phyloP scores from a whole-genome alignment of 2,329 filamentous ascomycete genomes.

The Cylindrodendrum hubeiense region DNA sequence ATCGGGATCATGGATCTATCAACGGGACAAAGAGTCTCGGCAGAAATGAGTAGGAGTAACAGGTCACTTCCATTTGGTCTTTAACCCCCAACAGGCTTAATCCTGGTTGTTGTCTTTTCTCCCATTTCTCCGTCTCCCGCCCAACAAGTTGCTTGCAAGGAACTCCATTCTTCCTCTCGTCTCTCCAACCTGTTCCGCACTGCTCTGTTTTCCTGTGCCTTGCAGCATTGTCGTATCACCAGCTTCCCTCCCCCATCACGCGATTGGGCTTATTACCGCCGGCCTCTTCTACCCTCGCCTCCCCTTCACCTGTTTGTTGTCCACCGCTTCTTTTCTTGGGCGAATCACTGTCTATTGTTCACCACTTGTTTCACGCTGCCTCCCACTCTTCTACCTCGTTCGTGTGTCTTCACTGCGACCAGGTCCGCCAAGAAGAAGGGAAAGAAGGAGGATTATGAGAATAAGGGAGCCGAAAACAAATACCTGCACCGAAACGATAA shows the following conservation, averaged over 20 bases:
- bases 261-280: neutral
- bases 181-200: neutral
- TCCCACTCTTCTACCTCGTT: neutral
- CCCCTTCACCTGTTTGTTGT: neutral
- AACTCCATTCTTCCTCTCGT: neutral
- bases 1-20: slow-evolving; percentile 13
- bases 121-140: slow-evolving; percentile 15
- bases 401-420: neutral
- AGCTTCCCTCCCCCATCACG: slow-evolving; percentile 4
- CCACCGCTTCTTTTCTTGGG: slow-evolving; percentile 8
- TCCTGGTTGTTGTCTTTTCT: slow-evolving; percentile 11
- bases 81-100: slow-evolving; percentile 1
- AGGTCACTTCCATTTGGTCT: slow-evolving; percentile 3
- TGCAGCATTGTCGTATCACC: neutral
- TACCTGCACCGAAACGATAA: neutral
- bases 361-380: slow-evolving; percentile 2
- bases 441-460: slow-evolving; percentile 12
- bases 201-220: neutral
- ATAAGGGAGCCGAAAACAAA: neutral
- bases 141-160: slow-evolving; percentile 4
- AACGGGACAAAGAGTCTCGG: neutral
- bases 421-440: neutral
- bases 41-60: neutral
- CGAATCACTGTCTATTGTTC: neutral
- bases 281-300: slow-evolving; percentile 1